Conservation (phyloP, 495 filamentous ascomycete genomes). For the Tuber microsphaerosporum region DNA sequence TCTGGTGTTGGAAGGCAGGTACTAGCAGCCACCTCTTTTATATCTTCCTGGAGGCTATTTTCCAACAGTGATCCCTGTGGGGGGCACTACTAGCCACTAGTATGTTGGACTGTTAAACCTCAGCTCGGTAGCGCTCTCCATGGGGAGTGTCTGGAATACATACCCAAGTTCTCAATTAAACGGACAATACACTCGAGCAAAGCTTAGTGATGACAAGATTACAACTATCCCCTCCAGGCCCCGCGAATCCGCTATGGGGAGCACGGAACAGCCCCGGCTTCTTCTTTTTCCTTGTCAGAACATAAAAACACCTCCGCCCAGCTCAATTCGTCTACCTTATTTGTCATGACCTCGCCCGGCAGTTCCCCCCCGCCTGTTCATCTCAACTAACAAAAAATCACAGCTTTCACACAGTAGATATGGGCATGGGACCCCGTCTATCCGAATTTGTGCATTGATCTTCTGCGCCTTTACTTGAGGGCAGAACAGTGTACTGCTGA, state of each 20-base stretch:
- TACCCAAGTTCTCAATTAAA: background rate
- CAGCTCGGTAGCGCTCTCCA: too few relatives aligned
- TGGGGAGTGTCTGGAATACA: too few relatives aligned
- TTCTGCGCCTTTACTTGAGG: background rate
- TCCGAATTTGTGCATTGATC: background rate
- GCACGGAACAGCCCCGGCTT: background rate
- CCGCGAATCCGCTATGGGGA: background rate
- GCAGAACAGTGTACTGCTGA: background rate
- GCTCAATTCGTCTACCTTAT: background rate
- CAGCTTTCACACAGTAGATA: background rate
- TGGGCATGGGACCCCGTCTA: background rate
- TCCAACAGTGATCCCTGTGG: too few relatives aligned
- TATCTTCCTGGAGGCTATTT: too few relatives aligned
- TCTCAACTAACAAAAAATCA: background rate
- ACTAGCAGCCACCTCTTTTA: too few relatives aligned
- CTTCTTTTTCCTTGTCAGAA: background rate
- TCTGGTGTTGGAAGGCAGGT: too few relatives aligned
- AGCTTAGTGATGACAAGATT: too few relatives aligned
- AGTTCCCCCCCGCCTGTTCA: background rate
- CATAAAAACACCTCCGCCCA: background rate
- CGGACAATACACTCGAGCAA: background rate
- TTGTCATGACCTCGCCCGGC: background rate
- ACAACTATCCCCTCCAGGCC: too few relatives aligned
- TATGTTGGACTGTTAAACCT: too few relatives aligned
- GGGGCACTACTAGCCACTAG: too few relatives aligned